Percentiles rank a stretch among this genome's conserved stretches.
phyloP scores from a whole-genome alignment of 2,329 filamentous ascomycete species.

The Sporothrix sp. region DNA sequence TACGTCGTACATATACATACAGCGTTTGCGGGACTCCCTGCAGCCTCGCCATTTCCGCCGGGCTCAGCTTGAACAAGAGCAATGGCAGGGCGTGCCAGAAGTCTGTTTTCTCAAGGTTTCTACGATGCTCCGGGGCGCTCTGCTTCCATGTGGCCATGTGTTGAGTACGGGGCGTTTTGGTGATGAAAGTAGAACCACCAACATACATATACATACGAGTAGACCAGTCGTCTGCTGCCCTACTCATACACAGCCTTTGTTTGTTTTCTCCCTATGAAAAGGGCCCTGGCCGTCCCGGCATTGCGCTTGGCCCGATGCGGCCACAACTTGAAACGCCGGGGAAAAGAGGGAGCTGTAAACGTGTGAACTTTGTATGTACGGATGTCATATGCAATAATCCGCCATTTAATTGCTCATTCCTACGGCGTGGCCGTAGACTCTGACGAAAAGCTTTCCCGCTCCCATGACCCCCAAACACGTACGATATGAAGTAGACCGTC shows the following conservation, averaged over 20 bases:
- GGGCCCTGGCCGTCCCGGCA: not conserved
- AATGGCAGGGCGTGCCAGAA: too few species aligned
- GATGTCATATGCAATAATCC: not conserved
- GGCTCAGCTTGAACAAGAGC: too few species aligned
- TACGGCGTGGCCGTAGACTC: not conserved
- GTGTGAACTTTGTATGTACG: not conserved
- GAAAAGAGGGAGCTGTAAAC: too few species aligned
- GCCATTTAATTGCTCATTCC: not conserved
- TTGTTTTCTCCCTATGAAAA: not conserved
- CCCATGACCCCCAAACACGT: not conserved
- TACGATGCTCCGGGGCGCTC: too few species aligned
- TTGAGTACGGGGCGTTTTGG: too few species aligned
- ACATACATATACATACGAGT: too few species aligned
- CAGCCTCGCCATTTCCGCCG: not conserved
- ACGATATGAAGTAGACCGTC: too few species aligned
- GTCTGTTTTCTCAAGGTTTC: too few species aligned
- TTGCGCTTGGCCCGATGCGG: conserved; percentile 5
- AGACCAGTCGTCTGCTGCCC: not conserved
- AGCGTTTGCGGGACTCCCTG: too few species aligned
- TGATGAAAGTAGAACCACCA: too few species aligned
- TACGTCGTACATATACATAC: not conserved
- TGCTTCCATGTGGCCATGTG: too few species aligned
- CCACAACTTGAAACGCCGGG: conserved; percentile 7
- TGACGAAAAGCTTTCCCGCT: not conserved
- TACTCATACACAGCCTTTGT: not conserved